Conservation (phyloP, 352 stramenopile genomes). For the Globisporangium cystogenes region DNA sequence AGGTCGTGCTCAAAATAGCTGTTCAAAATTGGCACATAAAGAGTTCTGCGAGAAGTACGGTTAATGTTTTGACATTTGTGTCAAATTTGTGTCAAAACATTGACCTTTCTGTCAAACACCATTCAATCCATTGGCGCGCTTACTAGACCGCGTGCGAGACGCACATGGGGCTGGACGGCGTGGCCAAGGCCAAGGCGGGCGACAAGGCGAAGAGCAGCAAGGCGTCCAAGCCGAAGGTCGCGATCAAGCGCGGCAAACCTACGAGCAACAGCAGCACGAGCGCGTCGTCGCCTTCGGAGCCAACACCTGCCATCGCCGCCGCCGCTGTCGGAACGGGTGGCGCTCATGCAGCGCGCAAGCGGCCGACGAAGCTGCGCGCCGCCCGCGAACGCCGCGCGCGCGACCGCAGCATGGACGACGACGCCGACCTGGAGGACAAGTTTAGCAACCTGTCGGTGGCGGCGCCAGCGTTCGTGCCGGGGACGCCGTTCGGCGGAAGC, state of each 20-base stretch:
- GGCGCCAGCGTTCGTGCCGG: constrained; percentile 50
- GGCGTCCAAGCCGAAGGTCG: constrained; percentile 12
- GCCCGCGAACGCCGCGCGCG: constrained; percentile 53
- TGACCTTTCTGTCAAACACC: no score
- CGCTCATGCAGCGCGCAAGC: constrained; percentile 7
- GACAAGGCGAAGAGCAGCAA: constrained; percentile 9
- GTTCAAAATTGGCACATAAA: no score
- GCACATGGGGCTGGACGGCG: no score
- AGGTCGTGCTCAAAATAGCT: no score
- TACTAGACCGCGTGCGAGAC: no score
- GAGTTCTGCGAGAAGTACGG: no score
- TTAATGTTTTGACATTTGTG: no score
- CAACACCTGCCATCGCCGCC: not conserved
- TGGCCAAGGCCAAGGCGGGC: constrained; percentile 7
- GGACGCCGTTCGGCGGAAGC: constrained; percentile 10
- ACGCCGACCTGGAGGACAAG: constrained; percentile 56
- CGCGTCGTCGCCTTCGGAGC: not conserved
- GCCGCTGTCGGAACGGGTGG: not conserved
- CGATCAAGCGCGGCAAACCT: constrained; percentile 6
- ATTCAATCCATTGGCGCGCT: no score
- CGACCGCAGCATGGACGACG: constrained; percentile 46
- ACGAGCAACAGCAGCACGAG: not conserved
- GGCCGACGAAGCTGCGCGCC: constrained; percentile 50
- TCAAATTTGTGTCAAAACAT: no score
- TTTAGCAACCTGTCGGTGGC: constrained; percentile 52